Base-by-base conservation (phyloP, 169 alveolate species). In the Cryptosporidium canis region DNA sequence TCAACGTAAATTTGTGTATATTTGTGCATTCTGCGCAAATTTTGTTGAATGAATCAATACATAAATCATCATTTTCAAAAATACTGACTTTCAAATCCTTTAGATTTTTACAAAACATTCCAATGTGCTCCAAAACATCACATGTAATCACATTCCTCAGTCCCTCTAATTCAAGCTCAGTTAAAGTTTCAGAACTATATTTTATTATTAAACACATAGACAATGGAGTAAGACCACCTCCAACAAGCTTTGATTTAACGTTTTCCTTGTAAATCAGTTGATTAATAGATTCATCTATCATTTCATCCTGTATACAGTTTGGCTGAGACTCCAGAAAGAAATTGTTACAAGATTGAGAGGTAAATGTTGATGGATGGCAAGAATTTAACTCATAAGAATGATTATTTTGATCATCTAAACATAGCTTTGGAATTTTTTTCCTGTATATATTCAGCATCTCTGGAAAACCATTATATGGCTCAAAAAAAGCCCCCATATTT, bases 161-260 rank as follows among this genome's bases (percentile, higher is more conserved):
- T 43, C 87, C 87, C 11, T 77, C 87, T 31, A 77, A 61, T 58
- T 77, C 87, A 35, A 77, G 64, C 21, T 55, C 37, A 24, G 43
- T 24, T 24, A 77, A 29, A 18, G 61, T 29, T 24, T 58, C 48
- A 1, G 43, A 35, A 61, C 58, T 77, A 21, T 27, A 27, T 39
- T 77, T 77, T 33, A 77, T 58, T 21, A 77, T 29, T 55, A 65
- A 77, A n/a, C 87, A 77, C 72, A 77, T 41, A 41, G 87, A 77
- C 18, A 77, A 55, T 9, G 87, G 87, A 14, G 47, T 77, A 56
- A 55, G 55, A 9, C 87, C 87, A 39, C 87, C 87, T 35, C 87
- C 87, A 14, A 41, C 45, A 21, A 77, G 58, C 37, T 41, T 77
- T 11, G 77, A 41, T 18, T 61, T 45, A 3, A 77, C 27, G 18